A percentile compares a stretch with the other conserved stretches of the same genome.
phyloP scores from a whole-genome alignment of 192 early-diverging fungal genomes.

The Backusella mclennaniae region DNA sequence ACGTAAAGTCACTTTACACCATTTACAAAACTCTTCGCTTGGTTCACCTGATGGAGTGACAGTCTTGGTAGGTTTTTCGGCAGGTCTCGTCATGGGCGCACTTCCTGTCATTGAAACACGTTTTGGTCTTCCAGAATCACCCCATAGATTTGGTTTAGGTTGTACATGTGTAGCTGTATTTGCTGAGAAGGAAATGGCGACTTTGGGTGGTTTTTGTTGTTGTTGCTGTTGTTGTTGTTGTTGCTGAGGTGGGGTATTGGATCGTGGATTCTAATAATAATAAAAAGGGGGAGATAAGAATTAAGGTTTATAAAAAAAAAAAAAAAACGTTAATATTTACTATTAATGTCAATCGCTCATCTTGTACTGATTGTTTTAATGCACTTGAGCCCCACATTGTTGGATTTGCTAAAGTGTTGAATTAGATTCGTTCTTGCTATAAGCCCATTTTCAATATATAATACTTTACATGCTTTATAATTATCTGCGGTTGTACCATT shows the following conservation, averaged over 20 bases:
- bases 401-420: not conserved
- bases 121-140: conserved; percentile 4
- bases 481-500: conserved; percentile 11
- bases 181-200: not conserved
- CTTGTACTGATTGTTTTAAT: not conserved
- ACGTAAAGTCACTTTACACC: conserved; percentile 67
- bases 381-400: not conserved
- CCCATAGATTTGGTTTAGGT: conserved; percentile 1
- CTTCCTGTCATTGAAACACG: not conserved
- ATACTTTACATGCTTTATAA: not conserved
- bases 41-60: not conserved
- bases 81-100: not conserved
- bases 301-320: not conserved
- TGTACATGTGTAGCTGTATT: not conserved
- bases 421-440: not conserved
- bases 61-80: not conserved
- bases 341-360: not conserved
- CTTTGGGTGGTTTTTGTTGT: not conserved
- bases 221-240: not conserved
- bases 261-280: not conserved
- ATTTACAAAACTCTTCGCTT: conserved; percentile 30
- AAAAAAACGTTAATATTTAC: not conserved
- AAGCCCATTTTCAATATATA: too few species aligned
- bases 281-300: not conserved
- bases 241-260: not conserved